phyloP scores from a whole-genome alignment of 345 rosid genomes.

The Hirschfeldia incana region DNA sequence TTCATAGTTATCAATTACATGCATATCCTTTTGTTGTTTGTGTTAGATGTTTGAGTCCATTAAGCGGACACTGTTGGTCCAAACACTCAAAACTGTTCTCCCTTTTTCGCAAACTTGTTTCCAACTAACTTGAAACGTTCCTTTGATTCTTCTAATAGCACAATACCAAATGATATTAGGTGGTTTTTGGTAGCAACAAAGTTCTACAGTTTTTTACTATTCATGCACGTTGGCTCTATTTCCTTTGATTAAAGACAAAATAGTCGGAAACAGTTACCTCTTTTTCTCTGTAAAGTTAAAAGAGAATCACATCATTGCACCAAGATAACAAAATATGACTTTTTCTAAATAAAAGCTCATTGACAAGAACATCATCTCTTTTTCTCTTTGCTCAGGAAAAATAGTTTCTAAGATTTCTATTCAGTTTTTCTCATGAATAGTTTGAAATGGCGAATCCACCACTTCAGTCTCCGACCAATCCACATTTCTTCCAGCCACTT shows the following conservation, averaged over 20 bases:
- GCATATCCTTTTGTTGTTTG: background rate
- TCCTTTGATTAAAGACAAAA: background rate
- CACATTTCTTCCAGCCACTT: constrained; percentile 34
- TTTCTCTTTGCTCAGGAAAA: too few relatives aligned
- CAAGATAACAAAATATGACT: background rate
- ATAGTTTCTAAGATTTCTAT: background rate
- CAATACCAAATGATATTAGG: background rate
- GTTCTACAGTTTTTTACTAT: background rate
- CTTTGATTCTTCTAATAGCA: background rate
- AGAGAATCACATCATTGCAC: background rate
- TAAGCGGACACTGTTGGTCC: background rate
- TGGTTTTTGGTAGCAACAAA: background rate
- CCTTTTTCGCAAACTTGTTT: too few relatives aligned
- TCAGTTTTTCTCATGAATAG: background rate
- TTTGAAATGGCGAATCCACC: constrained; percentile 21
- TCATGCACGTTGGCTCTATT: background rate
- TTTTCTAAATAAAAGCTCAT: too few relatives aligned
- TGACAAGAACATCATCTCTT: background rate
- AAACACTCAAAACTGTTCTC: background rate
- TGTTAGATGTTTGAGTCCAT: constrained; percentile 1
- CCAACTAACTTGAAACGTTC: background rate
- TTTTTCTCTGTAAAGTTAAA: background rate
- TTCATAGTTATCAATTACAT: background rate
- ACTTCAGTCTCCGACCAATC: constrained; percentile 22
- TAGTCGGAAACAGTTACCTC: background rate